Percentiles rank a stretch among this genome's conserved stretches.
These are phyloP conservation scores for Oemleria cerasiformis DNA, from an alignment of 306 rosid genomes.

Conservation along the genomic window DNA sequence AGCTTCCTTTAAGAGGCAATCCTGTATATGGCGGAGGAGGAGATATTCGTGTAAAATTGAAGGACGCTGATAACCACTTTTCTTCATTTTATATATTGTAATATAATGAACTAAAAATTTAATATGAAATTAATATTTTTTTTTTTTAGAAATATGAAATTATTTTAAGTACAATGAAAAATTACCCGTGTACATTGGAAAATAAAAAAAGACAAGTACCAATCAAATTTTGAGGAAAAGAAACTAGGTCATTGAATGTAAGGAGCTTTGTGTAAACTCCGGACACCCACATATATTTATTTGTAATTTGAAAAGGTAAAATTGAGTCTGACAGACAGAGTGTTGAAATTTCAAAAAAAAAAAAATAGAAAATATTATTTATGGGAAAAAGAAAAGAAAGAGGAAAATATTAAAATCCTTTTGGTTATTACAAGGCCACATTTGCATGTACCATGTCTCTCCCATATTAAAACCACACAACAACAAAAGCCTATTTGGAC, in stretches of 20 bases:
- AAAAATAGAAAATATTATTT: not conserved
- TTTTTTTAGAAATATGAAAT: no score
- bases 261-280: not conserved
- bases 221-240: not conserved
- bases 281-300: not conserved
- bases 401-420: not conserved
- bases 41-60: no score
- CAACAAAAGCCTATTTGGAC: not conserved
- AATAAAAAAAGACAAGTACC: not conserved
- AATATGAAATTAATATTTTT: no score
- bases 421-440: conserved; percentile 37
- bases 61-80: no score
- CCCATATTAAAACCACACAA: not conserved
- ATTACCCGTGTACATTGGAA: no score
- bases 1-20: no score
- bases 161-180: no score
- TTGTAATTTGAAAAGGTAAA: not conserved
- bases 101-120: no score
- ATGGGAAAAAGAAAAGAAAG: not conserved
- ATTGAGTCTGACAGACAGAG: not conserved
- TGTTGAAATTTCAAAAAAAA: not conserved
- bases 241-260: not conserved
- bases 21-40: no score
- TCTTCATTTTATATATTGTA: no score
- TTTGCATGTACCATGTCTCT: conserved; percentile 18